A percentile compares a stretch with the other conserved stretches of the same genome.
Conservation (phyloP, 805 yeast genomes). For the Metschnikowia gruessii region DNA sequence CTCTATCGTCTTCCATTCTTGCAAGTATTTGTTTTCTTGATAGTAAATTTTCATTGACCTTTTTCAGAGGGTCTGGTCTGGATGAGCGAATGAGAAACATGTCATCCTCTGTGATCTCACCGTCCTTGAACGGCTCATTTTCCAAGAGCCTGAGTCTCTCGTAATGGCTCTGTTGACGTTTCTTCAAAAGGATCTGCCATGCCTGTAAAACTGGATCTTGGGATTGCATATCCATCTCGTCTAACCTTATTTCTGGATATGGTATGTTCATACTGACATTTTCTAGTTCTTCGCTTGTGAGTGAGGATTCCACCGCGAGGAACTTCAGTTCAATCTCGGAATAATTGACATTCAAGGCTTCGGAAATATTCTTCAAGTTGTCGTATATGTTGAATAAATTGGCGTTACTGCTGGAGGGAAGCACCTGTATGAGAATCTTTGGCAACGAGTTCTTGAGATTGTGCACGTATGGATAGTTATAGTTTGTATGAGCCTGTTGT, state of each 20-base stretch:
- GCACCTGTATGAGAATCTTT: constrained; percentile 29
- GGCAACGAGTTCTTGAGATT: constrained; percentile 36
- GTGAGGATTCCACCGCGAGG: constrained; percentile 26
- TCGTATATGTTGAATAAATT: constrained; percentile 37
- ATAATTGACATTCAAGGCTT: constrained; percentile 31
- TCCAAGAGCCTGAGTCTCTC: constrained; percentile 44
- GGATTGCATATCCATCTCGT: constrained; percentile 18
- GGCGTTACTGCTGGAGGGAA: constrained; percentile 37
- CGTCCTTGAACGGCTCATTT: constrained; percentile 23
- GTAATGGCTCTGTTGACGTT: constrained; percentile 51
- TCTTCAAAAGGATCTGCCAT: constrained; percentile 47
- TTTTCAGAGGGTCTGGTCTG: constrained; percentile 24
- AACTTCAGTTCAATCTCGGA: constrained; percentile 28
- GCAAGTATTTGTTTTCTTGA: constrained; percentile 56
- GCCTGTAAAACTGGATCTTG: constrained; percentile 35
- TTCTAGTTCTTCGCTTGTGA: constrained; percentile 36
- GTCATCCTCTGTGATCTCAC: constrained; percentile 21
- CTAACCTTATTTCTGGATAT: constrained; percentile 32
- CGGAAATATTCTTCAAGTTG: constrained; percentile 38
- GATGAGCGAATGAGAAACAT: constrained; percentile 25
- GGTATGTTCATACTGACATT: constrained; percentile 31
- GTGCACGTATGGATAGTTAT: constrained; percentile 38
- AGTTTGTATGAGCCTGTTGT: constrained; percentile 33
- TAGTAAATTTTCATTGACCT: constrained; percentile 22
- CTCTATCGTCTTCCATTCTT: constrained; percentile 92